Percentiles rank a stretch among this genome's conserved stretches.
These are phyloP conservation scores for Papiliotrema fonsecae DNA, from an alignment of 1,284 basidiomycete genomes.

Conservation along the genomic window DNA sequence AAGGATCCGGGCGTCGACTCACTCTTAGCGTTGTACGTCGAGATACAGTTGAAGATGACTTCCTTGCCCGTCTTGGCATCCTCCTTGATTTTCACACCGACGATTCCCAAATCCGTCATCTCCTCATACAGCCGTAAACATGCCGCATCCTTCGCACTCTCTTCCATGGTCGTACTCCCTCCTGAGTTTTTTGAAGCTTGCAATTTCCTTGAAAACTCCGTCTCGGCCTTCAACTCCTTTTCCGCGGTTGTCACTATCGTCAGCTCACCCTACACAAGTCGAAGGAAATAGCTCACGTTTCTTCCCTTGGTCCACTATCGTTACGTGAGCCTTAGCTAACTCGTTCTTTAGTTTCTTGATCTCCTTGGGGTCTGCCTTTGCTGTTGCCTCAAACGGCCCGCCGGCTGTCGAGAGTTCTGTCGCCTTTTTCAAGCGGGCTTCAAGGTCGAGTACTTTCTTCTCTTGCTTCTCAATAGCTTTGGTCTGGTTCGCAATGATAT, in stretches of 20 bases:
- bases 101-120: slow-evolving; percentile 37
- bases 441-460: slow-evolving; percentile 25
- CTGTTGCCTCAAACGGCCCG: slow-evolving; percentile 8
- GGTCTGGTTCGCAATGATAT: slow-evolving; percentile 37
- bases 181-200: slow-evolving; percentile 19
- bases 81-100: slow-evolving; percentile 32
- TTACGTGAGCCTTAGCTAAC: slow-evolving; percentile 49
- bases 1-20: slow-evolving; percentile 17
- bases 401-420: slow-evolving; percentile 14
- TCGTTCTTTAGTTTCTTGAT: slow-evolving; percentile 50
- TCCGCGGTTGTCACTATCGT: slow-evolving; percentile 28
- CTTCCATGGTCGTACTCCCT: slow-evolving; percentile 19
- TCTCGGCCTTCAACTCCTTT: slow-evolving; percentile 40
- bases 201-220: slow-evolving; percentile 33
- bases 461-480: slow-evolving; percentile 35
- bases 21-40: slow-evolving; percentile 36
- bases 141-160: slow-evolving; percentile 31
- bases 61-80: slow-evolving; percentile 33
- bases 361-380: slow-evolving; percentile 29
- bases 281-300: slow-evolving; percentile 27
- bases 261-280: neutral
- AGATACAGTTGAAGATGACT: slow-evolving; percentile 38
- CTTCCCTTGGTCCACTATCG: slow-evolving; percentile 28
- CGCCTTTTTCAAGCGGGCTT: slow-evolving; percentile 27
- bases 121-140: slow-evolving; percentile 44